Evolutionary conservation across 179 eudicot species (phyloP).

Genomic region (Amaranthus tricolor): DNA sequence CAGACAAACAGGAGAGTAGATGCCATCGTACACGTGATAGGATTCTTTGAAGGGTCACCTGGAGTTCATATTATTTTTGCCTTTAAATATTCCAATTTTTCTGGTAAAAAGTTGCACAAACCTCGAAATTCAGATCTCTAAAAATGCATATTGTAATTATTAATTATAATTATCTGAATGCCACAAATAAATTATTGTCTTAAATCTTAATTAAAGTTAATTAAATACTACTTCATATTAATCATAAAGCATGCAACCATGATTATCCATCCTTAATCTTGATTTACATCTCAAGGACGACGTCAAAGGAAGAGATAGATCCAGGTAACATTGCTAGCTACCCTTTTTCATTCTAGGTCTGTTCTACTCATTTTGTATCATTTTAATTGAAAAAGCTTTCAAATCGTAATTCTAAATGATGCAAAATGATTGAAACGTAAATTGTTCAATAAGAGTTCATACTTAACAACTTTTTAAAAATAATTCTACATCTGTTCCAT

Average conservation of each 20-base stretch:
- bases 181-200: not conserved
- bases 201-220: not conserved
- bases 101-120: not conserved
- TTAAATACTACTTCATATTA: not conserved
- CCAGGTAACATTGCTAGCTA: not conserved
- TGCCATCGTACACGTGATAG: constrained; percentile 31
- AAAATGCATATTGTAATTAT: not conserved
- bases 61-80: not conserved
- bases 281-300: not conserved
- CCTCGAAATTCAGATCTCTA: constrained; percentile 30
- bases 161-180: not conserved
- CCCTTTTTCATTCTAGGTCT: not conserved
- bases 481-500: not conserved
- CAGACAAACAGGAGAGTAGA: constrained; percentile 4
- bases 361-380: not conserved
- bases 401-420: not conserved
- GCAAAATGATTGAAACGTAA: not conserved
- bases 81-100: not conserved
- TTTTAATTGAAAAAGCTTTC: not conserved
- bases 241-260: not conserved
- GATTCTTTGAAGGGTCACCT: constrained; percentile 14
- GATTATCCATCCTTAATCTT: not conserved
- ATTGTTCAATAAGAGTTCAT: no score
- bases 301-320: not conserved
- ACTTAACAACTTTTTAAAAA: not conserved